Base-by-base conservation (phyloP, 352 stramenopile species). In the Globisporangium viniferum region DNA sequence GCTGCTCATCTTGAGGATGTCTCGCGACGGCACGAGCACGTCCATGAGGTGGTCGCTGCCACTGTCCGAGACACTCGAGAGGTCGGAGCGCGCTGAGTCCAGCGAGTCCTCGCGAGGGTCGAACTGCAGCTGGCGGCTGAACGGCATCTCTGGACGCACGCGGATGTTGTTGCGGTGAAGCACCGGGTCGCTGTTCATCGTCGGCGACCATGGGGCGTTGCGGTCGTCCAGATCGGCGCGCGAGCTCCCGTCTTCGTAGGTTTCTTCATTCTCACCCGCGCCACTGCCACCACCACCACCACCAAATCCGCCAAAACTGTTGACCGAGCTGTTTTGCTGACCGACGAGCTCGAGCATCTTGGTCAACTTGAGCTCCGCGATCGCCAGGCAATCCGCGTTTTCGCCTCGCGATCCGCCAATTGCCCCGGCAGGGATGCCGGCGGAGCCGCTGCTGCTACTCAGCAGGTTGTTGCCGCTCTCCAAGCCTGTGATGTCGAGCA, bases 1-100 rank as follows among this genome's bases (percentile, higher is more conserved):
- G 73, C 87, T 95, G 73, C 84, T 93, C 81, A 92, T 91, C 78
- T 95, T 95, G 59, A 95, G 82, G 60, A 95, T 93, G 60, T 92
- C 80, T 10, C 87, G 82, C 10, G 86, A 91, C 35, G 84, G 87
- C 41, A 95, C 82, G 20, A 90, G 59, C 31, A 84, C 79, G 48
- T 84, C 84, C 58, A 83, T 81, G 36, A 49, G 15, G 41, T 75
- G 64, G 14, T 89, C 81, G 12, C 66, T 70, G 36, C 68, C 68
- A 4, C 63, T 66, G n/a, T 72, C 72, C 2, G 69, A 75, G n/a
- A 64, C 49, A 3, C 58, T 69, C 64, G 78, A 89, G 5, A 57
- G 27, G 44, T 92, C 78, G 3, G 83, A 89, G 4, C 85, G 81
- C 20, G 86, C 82, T 20, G 80, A 90, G 64, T 88, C 74, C 0